These are phyloP conservation scores for Spergularia azorica DNA, from an alignment of 179 eudicot species.

Conservation along the genomic window DNA sequence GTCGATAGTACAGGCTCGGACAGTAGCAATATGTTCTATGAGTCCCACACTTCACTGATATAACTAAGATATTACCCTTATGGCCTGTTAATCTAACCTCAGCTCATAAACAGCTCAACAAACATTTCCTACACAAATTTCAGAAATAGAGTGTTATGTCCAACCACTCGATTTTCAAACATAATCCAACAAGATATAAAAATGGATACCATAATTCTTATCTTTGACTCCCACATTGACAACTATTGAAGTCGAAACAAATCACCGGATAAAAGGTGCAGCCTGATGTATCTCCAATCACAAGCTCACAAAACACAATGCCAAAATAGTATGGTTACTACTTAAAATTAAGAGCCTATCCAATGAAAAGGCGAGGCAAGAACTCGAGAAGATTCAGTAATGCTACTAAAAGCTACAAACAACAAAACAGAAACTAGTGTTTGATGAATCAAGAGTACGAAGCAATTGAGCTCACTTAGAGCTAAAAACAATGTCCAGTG, in stretches of 20 bases:
- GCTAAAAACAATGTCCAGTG: slow-evolving; percentile 15
- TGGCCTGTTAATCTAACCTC: not conserved
- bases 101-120: slow-evolving; percentile 5
- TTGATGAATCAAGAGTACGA: not conserved
- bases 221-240: too few relatives aligned
- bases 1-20: too few relatives aligned
- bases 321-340: too few relatives aligned
- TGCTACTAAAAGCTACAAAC: slow-evolving; percentile 5
- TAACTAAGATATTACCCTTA: not conserved
- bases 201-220: too few relatives aligned
- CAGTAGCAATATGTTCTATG: too few relatives aligned
- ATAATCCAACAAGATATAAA: not conserved
- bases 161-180: not conserved
- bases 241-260: too few relatives aligned
- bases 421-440: slow-evolving; percentile 20
- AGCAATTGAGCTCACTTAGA: slow-evolving; percentile 12
- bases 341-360: slow-evolving; percentile 8
- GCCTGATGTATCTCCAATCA: too few relatives aligned
- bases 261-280: too few relatives aligned
- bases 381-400: slow-evolving; percentile 19
- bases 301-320: too few relatives aligned
- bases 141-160: not conserved
- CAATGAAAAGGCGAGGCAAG: slow-evolving; percentile 15
- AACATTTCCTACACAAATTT: not conserved
- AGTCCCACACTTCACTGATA: too few relatives aligned